phyloP scores from a whole-genome alignment of 306 rosid species.

The Fragaria ananassa region DNA sequence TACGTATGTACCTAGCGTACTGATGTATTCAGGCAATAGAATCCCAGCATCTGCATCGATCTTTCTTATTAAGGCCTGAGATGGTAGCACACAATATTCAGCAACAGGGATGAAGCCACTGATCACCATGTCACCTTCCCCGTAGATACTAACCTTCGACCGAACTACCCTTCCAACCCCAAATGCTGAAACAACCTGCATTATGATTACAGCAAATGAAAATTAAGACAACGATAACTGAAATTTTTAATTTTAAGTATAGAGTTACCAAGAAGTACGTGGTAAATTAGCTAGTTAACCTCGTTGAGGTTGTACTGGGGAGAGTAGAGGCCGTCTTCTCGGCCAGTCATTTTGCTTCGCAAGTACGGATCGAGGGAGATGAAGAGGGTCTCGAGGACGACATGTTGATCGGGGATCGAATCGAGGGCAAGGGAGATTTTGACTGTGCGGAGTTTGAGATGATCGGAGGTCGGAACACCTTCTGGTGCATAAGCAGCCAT shows the following conservation, averaged over 20 bases:
- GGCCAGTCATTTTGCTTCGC: slow-evolving; percentile 45
- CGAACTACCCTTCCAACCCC: slow-evolving; percentile 38
- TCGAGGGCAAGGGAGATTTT: slow-evolving; percentile 23
- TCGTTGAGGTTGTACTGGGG: slow-evolving; percentile 30
- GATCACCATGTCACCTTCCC: slow-evolving; percentile 42
- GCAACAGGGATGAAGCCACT: slow-evolving; percentile 29
- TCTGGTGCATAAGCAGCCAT: slow-evolving; percentile 37
- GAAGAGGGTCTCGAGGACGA: slow-evolving; percentile 37
- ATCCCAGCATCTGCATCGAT: slow-evolving; percentile 36
- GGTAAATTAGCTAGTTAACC: background rate
- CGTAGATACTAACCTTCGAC: slow-evolving; percentile 38
- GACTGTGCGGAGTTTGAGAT: slow-evolving; percentile 48
- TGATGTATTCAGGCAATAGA: slow-evolving; percentile 46
- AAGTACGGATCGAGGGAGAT: slow-evolving; percentile 53
- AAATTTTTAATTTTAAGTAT: background rate
- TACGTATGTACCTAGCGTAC: slow-evolving; percentile 36
- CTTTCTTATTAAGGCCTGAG: slow-evolving; percentile 22
- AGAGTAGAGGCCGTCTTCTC: slow-evolving; percentile 37
- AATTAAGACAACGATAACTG: background rate
- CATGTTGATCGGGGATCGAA: slow-evolving; percentile 46
- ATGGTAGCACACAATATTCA: slow-evolving; percentile 36
- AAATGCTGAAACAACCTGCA: slow-evolving; percentile 38
- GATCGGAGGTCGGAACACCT: slow-evolving; percentile 49
- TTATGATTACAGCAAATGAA: background rate
- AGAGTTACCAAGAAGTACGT: background rate